Evolutionary conservation across 140 eudicot species (phyloP).

Genomic region (Artemisia princeps): DNA sequence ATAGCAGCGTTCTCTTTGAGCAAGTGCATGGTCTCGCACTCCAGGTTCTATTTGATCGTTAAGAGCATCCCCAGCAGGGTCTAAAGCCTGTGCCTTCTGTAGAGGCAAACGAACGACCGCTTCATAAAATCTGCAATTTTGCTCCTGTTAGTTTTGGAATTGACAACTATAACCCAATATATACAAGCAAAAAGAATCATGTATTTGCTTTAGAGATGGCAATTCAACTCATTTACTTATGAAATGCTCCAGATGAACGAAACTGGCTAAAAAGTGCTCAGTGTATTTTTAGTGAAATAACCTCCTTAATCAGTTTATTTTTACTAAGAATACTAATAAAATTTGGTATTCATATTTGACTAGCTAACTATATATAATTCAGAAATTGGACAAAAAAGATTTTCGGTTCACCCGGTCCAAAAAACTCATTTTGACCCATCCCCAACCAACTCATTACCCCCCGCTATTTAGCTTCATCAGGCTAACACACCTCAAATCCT

Average conservation of each 20-base stretch:
- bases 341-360: slow-evolving; percentile 8
- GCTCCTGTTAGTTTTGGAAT: slow-evolving; percentile 19
- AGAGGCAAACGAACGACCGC: slow-evolving; percentile 93
- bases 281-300: slow-evolving; percentile 4
- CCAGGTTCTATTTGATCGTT: slow-evolving; percentile 84
- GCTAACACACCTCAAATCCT: slow-evolving; percentile 64
- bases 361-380: not conserved
- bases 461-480: not conserved
- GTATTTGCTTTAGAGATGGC: not conserved
- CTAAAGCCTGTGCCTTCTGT: slow-evolving; percentile 88
- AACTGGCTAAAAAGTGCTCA: not conserved
- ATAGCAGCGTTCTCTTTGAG: slow-evolving; percentile 84
- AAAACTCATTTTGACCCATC: not conserved
- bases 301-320: not conserved
- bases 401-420: not conserved
- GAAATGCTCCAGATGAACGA: not conserved
- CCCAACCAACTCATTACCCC: not conserved
- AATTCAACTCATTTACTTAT: not conserved
- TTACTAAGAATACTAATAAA: not conserved
- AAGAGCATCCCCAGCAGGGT: slow-evolving; percentile 87
- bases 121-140: slow-evolving; percentile 75
- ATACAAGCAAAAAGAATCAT: not conserved
- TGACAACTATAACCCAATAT: not conserved
- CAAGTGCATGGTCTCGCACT: slow-evolving; percentile 61
- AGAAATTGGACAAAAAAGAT: not conserved